Base-by-base conservation (phyloP, 1,139 yeast genomes). In the Zygosaccharomyces sapae region DNA sequence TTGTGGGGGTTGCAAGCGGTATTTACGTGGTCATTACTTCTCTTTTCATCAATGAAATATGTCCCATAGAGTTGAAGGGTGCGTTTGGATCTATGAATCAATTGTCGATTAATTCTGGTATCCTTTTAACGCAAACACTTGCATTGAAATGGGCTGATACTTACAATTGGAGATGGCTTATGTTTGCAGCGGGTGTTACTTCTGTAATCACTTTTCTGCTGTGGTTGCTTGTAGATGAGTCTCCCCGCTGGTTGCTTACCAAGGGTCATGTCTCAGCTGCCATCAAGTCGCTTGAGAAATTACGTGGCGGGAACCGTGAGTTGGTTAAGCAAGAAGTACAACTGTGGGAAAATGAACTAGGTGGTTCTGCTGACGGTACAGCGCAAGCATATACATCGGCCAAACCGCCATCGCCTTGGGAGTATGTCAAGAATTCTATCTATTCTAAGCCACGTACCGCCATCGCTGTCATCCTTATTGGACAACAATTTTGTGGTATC, bases 401-500 rank as follows among this genome's bases (percentile, higher is more conserved):
- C 20, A 40, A 43, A 3, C 44, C 51, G 2, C 55, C 53, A 27
- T 43, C 69, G 1, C 53, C 63, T 42, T 65, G 52, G 50, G 61
- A 68, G 18, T 89, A 86, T 61, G 60, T 84, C 39, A 70, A 72
- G 1, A 70, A 74, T 12, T 68, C 78, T 0, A 74, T 70, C 42
- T 87, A 75, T 65, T 67, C 71, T 39, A 77, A 76, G 43, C 82
- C 94, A 5, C 71, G 81, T 42, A 61, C 76, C 31, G 86, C 83
- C 0, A 84, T 90, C 3, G 79, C 89, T 0, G 81, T 86, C 2
- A 75, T 88, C 27, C 78, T 90, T 74, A 70, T 83, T 10, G 83
- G 90, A 25, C 97, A 92, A 68, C 98, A 92, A 64, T 78, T 90
- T 53, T 82, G 90, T 57, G 98, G 98, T 24, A 86, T 92, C 62